Percentiles rank a stretch among this genome's conserved stretches.
Evolutionary conservation across 306 rosid genomes (phyloP).

Genomic region (Trichosanthes cucumerina): DNA sequence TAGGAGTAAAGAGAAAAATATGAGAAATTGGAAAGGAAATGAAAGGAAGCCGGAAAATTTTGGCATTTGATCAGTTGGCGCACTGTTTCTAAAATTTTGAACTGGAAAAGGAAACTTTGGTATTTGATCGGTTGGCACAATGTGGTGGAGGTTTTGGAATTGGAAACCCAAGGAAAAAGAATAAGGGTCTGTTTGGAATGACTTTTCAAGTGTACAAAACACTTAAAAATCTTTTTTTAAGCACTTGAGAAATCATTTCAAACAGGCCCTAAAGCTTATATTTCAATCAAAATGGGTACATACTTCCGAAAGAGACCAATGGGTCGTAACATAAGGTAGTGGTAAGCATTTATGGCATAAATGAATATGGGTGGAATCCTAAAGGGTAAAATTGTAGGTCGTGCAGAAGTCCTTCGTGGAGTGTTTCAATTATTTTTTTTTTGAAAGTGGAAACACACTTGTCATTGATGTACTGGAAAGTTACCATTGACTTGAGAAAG

Average conservation of each 20-base stretch:
- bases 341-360: background rate
- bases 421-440: background rate
- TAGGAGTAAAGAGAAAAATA: background rate
- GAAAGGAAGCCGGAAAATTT: background rate
- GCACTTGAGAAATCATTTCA: no score
- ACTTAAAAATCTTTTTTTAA: no score
- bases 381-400: background rate
- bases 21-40: background rate
- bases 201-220: background rate
- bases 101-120: no score
- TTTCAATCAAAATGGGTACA: background rate
- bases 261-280: background rate
- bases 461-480: background rate
- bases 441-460: background rate
- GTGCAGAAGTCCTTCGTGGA: background rate
- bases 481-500: background rate
- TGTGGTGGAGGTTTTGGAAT: background rate
- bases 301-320: background rate
- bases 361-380: background rate
- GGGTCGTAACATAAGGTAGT: background rate
- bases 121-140: no score
- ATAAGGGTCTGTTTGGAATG: background rate
- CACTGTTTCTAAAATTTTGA: background rate
- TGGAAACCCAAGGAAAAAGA: background rate
- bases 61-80: background rate